Evolutionary conservation across 768 basidiomycete genomes (phyloP), one percentile per base, ranked within the genome.

Genomic region (Myochromella boudieri): DNA sequence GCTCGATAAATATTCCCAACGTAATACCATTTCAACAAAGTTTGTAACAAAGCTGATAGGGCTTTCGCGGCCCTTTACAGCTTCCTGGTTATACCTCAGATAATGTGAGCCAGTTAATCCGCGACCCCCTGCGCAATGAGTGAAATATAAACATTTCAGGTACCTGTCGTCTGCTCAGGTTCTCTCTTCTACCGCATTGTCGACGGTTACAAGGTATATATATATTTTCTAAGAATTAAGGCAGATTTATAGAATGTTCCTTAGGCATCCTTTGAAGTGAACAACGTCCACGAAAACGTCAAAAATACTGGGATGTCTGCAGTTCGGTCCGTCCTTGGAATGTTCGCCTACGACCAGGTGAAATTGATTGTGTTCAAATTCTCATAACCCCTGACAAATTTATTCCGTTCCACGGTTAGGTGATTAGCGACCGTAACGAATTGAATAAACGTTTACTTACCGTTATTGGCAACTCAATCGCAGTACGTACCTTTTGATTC

Each of bases 361-460:
- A 11, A 54, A 48, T 4, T 28, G 6, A 11, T 33, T 8, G 33
- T 15, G 11, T n/a, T 14, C 32, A 3, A 21, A 27, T 36, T 28
- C 29, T 17, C 14, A 0, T 20, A 18, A 21, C n/a, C 6, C 18
- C 14, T n/a, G n/a, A n/a, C 25, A 15, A 17, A 36, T n/a, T 21
- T 5, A 46, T 18, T 29, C 14, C 6, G 5, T 7, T 34, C 18
- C 15, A 15, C 14, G 2, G 11, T 21, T 54, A 78, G 68, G 75
- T 81, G 28, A 80, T 81, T 21, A 64, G 69, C 3, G 77, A 79
- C 55, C 66, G 80, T n/a, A 81, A 80, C 48, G 72, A 70, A 37
- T 64, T 79, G 11, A 81, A 81, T 54, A 65, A 61, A 33, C 68
- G 70, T 24, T 54, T 81, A 22, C 72, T 77, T 48, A 60, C 55